phyloP scores from a whole-genome alignment of 2,329 filamentous ascomycete genomes.

The Corinectria fuckeliana region DNA sequence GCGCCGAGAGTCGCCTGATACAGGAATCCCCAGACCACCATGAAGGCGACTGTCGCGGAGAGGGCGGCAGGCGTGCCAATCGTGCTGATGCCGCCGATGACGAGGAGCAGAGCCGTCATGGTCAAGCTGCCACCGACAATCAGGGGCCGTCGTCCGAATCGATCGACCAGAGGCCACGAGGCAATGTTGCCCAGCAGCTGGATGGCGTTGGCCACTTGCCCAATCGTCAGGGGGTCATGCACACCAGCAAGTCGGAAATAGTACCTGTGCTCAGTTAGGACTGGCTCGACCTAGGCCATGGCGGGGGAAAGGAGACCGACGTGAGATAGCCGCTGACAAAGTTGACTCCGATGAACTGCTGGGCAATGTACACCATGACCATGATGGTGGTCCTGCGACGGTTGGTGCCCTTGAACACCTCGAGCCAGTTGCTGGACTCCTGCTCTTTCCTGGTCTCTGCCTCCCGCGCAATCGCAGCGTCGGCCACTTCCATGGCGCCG shows the following conservation, averaged over 20 bases:
- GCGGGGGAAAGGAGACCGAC: not conserved
- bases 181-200: conserved; percentile 40
- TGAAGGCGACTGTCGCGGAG: conserved; percentile 37
- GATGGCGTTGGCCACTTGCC: conserved; percentile 39
- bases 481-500: conserved; percentile 21
- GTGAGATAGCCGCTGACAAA: conserved; percentile 41
- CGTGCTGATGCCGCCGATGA: conserved; percentile 42
- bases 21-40: conserved; percentile 38
- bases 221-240: conserved; percentile 37
- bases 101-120: conserved; percentile 38
- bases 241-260: conserved; percentile 40
- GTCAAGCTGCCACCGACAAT: conserved; percentile 38
- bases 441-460: conserved; percentile 32
- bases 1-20: conserved; percentile 41
- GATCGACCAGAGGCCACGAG: conserved; percentile 41
- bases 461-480: conserved; percentile 33
- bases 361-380: conserved; percentile 41
- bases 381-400: conserved; percentile 40
- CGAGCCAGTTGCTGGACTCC: conserved; percentile 31
- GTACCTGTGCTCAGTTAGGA: conserved; percentile 17
- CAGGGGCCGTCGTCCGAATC: conserved; percentile 39
- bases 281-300: rapidly evolving
- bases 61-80: conserved; percentile 31
- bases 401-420: conserved; percentile 40
- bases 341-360: conserved; percentile 41